phyloP scores from a whole-genome alignment of 176 grass and related monocot genomes.

The Poa pratensis region DNA sequence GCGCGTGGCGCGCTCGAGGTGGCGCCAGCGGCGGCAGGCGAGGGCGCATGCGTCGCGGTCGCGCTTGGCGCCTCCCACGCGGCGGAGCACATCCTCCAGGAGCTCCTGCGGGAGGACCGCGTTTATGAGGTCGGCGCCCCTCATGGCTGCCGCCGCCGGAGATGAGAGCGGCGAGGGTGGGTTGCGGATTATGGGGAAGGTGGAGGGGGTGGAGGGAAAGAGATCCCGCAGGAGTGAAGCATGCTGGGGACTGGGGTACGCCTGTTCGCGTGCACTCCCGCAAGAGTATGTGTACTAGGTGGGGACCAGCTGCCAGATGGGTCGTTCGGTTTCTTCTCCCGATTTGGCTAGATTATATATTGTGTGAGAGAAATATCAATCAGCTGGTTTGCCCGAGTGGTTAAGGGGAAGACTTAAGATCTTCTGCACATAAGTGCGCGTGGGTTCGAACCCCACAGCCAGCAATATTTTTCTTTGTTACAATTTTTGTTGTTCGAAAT shows the following conservation, averaged over 20 bases:
- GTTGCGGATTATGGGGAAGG: not conserved
- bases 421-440: slow-evolving; percentile 91
- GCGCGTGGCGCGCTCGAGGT: slow-evolving; percentile 62
- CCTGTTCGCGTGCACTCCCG: not conserved
- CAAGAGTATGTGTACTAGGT: not conserved
- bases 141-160: slow-evolving; percentile 55
- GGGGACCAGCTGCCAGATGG: no score
- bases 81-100: slow-evolving; percentile 59
- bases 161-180: not conserved
- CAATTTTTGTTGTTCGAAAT: not conserved
- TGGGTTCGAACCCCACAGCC: slow-evolving; percentile 55
- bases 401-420: slow-evolving; percentile 99
- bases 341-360: not conserved
- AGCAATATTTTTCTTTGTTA: not conserved
- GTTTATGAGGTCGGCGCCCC: slow-evolving; percentile 73
- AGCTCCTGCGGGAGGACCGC: slow-evolving; percentile 62
- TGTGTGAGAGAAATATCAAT: not conserved
- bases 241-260: not conserved
- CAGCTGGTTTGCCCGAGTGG: slow-evolving; percentile 97
- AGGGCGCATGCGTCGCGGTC: slow-evolving; percentile 76
- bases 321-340: not conserved
- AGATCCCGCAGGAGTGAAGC: slow-evolving; percentile 11
- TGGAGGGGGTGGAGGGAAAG: not conserved
- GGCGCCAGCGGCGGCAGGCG: slow-evolving; percentile 72
- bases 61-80: slow-evolving; percentile 54